A percentile compares a stretch with the other conserved stretches of the same genome.
These are phyloP conservation scores for Spatholobus suberectus DNA, from an alignment of 306 rosid genomes.

Conservation along the genomic window DNA sequence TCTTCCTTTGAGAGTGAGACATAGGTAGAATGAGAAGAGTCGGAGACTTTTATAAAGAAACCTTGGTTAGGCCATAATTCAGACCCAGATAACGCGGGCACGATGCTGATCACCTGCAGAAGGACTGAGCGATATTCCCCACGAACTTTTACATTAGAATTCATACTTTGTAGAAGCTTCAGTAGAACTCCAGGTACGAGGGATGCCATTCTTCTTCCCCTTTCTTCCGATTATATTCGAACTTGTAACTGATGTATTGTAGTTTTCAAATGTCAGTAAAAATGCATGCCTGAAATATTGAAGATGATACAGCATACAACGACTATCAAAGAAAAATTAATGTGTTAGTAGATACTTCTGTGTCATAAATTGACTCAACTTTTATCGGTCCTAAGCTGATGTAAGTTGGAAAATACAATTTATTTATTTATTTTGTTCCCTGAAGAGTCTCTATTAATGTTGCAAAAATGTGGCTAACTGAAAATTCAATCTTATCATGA, in stretches of 20 bases:
- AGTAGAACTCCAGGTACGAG: conserved; percentile 83
- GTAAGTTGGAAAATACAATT: background rate
- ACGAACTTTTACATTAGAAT: conserved; percentile 71
- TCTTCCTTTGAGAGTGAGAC: conserved; percentile 80
- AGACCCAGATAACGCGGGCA: conserved; percentile 84
- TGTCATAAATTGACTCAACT: background rate
- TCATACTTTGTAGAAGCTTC: conserved; percentile 82
- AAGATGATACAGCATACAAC: background rate
- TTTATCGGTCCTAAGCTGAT: background rate
- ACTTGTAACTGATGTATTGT: conserved; percentile 20
- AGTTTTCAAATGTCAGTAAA: conserved; percentile 13
- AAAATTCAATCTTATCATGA: background rate
- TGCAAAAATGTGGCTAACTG: background rate
- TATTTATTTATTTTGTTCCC: too few species aligned
- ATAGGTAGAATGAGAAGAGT: conserved; percentile 90
- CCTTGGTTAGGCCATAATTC: conserved; percentile 91
- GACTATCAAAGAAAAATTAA: background rate
- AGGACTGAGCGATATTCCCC: conserved; percentile 90
- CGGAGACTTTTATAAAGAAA: conserved; percentile 89
- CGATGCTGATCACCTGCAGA: conserved; percentile 85
- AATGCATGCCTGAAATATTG: too few species aligned
- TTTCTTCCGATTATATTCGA: conserved; percentile 21
- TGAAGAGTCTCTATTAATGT: background rate
- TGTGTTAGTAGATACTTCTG: background rate
- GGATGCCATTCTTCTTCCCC: conserved; percentile 69